phyloP scores from a whole-genome alignment of 1,284 basidiomycete genomes.

The Vanrija pseudolonga region DNA sequence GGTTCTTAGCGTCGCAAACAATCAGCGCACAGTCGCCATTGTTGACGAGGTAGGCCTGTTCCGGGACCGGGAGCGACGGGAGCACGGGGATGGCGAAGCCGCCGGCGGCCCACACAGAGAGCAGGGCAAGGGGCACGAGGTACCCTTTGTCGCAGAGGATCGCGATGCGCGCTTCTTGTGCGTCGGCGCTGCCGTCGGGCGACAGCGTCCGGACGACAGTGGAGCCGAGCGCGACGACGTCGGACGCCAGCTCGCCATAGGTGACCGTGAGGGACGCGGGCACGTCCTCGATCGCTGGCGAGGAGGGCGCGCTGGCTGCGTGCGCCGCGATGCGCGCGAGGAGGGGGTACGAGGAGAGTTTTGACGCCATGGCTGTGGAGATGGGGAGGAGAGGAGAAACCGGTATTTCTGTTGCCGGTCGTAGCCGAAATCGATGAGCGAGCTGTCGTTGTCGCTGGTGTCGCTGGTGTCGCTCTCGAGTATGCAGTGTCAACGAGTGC shows the following conservation, averaged over 20 bases:
- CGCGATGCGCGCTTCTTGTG: conserved; percentile 23
- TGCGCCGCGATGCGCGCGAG: conserved; percentile 17
- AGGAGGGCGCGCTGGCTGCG: conserved; percentile 8
- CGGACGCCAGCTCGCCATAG: conserved; percentile 20
- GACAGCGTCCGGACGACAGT: neutral
- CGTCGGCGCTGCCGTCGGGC: neutral
- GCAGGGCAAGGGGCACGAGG: conserved; percentile 24
- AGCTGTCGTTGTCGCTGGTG: no score
- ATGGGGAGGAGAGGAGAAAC: no score
- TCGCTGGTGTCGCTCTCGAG: no score
- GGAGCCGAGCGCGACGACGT: conserved; percentile 16
- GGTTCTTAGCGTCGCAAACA: conserved; percentile 25
- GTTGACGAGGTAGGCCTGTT: conserved; percentile 37
- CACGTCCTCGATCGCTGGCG: conserved; percentile 24
- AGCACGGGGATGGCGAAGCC: conserved; percentile 39
- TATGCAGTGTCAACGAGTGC: no score
- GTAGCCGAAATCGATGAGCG: no score
- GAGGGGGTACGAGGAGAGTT: conserved; percentile 14
- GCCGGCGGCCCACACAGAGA: conserved; percentile 31
- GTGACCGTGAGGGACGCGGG: conserved; percentile 6
- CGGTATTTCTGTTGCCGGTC: no score
- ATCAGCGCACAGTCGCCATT: conserved; percentile 33
- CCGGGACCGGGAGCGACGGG: conserved; percentile 35
- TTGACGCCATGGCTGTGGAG: no score
- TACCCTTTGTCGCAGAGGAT: conserved; percentile 31